Evolutionary conservation across 495 filamentous ascomycete genomes (phyloP).

Genomic region (Friedmanniomyces endolithicus): DNA sequence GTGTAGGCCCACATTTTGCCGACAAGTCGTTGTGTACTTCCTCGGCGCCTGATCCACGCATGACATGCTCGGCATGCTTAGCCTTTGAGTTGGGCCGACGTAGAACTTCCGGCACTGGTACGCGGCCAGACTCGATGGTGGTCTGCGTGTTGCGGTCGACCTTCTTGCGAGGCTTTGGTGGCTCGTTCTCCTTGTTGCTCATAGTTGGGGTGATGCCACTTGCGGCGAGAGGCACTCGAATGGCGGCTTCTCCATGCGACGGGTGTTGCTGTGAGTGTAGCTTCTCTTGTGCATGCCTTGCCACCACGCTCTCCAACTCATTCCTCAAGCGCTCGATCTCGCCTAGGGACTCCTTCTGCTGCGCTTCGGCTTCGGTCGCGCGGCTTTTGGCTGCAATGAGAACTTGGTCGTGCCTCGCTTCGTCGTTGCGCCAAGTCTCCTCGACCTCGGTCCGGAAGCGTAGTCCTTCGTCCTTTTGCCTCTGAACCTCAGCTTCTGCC

Average conservation of each 20-base stretch:
- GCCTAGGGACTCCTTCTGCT: background rate
- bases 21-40: background rate
- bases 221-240: background rate
- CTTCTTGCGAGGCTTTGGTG: constrained; percentile 19
- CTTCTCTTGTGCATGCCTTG: background rate
- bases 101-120: constrained; percentile 3
- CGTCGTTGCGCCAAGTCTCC: background rate
- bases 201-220: constrained; percentile 7
- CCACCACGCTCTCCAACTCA: background rate
- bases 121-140: background rate
- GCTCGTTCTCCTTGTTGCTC: constrained; percentile 9
- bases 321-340: background rate
- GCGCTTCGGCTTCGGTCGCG: background rate
- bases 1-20: background rate
- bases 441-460: constrained; percentile 5
- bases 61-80: background rate
- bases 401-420: background rate
- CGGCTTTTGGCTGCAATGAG: background rate
- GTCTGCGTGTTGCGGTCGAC: constrained; percentile 17
- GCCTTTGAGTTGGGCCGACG: background rate
- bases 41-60: constrained; percentile 3
- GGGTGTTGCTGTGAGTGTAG: background rate
- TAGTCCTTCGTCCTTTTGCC: background rate
- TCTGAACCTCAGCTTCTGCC: background rate
- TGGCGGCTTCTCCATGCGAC: background rate